A percentile compares a stretch with the other conserved stretches of the same genome.
Conservation (phyloP, 306 rosid species). For the Vigna reflexopilosa region DNA sequence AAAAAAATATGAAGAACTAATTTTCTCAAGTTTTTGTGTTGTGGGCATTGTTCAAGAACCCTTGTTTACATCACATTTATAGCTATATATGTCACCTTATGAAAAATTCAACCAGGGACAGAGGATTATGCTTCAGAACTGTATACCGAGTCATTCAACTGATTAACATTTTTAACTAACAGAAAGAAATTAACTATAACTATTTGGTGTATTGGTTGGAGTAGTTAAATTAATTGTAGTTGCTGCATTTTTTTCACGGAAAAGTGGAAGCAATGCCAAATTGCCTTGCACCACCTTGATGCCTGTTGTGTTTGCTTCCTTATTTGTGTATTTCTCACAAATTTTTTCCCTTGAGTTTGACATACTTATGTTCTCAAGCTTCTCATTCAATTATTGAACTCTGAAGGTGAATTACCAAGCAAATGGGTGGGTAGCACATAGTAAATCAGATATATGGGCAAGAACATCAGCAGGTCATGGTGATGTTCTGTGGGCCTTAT, state of each 20-base stretch:
- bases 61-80: neutral
- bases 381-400: constrained; percentile 29
- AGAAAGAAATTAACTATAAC: neutral
- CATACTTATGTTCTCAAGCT: constrained; percentile 8
- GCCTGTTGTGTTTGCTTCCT: neutral
- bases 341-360: neutral
- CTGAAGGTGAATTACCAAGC: constrained; percentile 76
- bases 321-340: neutral
- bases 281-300: constrained; percentile 10
- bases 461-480: constrained; percentile 77
- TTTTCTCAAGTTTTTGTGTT: no score
- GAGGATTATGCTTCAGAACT: neutral
- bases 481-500: constrained; percentile 76
- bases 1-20: neutral
- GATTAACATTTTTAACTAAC: neutral
- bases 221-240: constrained; percentile 1
- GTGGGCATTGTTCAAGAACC: neutral
- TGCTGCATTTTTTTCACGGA: neutral
- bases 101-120: neutral
- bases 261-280: constrained; percentile 11
- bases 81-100: neutral
- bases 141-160: neutral
- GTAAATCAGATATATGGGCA: constrained; percentile 78
- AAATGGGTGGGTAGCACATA: constrained; percentile 86
- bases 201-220: neutral